These are phyloP conservation scores for Leptodermis oblonga DNA, from an alignment of 257 asterid genomes.

Conservation along the genomic window DNA sequence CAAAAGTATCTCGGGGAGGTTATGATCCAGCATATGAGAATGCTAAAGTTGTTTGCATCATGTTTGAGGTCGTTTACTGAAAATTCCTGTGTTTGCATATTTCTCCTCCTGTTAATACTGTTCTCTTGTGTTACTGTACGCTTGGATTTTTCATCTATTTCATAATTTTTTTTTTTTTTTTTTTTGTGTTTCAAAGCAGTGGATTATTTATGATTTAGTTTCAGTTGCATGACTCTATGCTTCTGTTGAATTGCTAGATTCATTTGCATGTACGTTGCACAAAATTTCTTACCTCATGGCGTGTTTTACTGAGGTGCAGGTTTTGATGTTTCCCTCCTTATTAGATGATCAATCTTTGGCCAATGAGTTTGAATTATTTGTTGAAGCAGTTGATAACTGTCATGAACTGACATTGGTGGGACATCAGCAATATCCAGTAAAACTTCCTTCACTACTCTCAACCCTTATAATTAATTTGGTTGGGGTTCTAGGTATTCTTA, in stretches of 20 bases:
- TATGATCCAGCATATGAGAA: slow-evolving; percentile 49
- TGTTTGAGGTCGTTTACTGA: slow-evolving; percentile 69
- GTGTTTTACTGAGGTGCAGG: slow-evolving; percentile 39
- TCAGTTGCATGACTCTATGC: background rate
- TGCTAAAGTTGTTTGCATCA: slow-evolving; percentile 72
- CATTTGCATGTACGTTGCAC: background rate
- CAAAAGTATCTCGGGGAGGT: slow-evolving; percentile 48
- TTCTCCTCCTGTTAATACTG: background rate
- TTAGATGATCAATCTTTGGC: slow-evolving; percentile 77
- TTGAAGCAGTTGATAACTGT: slow-evolving; percentile 81
- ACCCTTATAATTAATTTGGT: slow-evolving; percentile 12
- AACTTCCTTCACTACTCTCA: slow-evolving; percentile 23
- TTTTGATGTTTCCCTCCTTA: slow-evolving; percentile 78
- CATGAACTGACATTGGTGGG: slow-evolving; percentile 87
- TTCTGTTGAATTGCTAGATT: background rate
- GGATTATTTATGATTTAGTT: background rate
- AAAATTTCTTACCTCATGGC: background rate
- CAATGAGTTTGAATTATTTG: slow-evolving; percentile 66
- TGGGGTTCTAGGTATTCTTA: slow-evolving; percentile 18
- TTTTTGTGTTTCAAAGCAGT: background rate
- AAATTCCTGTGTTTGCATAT: background rate
- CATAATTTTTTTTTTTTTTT: too few relatives aligned
- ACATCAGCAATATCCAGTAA: slow-evolving; percentile 88
- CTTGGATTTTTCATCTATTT: too few relatives aligned
- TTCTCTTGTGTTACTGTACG: background rate